Evolutionary conservation across 2,329 filamentous ascomycete species (phyloP).

Genomic region (Diaporthe capsici): DNA sequence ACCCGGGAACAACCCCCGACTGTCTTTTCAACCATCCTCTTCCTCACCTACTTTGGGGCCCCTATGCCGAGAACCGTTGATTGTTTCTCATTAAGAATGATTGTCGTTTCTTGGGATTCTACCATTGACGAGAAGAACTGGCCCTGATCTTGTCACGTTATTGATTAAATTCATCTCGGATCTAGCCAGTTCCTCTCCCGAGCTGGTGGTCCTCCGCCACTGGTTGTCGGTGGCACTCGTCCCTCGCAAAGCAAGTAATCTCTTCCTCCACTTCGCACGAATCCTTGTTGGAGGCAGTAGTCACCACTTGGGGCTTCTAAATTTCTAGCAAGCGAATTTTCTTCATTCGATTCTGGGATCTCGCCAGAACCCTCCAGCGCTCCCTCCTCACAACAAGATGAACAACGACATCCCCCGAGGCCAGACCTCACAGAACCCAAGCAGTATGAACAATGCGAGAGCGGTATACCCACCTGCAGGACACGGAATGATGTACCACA

Average conservation of each 20-base stretch:
- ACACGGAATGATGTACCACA: neutral
- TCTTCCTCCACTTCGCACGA: neutral
- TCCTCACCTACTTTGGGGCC: accelerated
- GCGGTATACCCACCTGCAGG: neutral
- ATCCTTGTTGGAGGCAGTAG: neutral
- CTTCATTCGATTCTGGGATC: neutral
- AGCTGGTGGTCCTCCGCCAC: too few species aligned
- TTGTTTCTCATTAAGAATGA: neutral
- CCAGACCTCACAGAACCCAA: neutral
- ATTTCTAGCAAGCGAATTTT: neutral
- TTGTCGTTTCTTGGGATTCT: too few species aligned
- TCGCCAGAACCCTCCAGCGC: neutral
- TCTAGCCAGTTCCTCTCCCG: too few species aligned
- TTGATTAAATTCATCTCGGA: too few species aligned
- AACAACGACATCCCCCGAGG: neutral
- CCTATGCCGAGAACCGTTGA: neutral
- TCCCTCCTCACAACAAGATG: neutral
- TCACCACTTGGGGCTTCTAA: neutral
- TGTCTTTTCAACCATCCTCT: too few species aligned
- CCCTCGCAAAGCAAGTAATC: neutral
- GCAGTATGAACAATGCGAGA: neutral
- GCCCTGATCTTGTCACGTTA: too few species aligned
- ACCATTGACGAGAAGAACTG: too few species aligned
- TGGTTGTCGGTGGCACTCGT: too few species aligned
- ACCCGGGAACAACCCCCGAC: too few species aligned